Conservation (phyloP, 306 rosid species). For the Corylus heterophylla region DNA sequence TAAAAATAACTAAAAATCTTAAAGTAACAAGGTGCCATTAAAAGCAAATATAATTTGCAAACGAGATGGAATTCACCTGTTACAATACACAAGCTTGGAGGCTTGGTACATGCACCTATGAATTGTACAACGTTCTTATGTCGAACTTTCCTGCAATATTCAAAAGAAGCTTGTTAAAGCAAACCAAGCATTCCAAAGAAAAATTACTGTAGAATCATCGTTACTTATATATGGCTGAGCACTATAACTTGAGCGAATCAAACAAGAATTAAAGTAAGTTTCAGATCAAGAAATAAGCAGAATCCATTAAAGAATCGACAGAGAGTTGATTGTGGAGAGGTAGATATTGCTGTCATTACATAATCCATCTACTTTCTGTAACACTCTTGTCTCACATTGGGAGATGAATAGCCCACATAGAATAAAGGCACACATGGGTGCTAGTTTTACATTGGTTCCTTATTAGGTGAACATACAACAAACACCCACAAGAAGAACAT, state of each 20-base stretch:
- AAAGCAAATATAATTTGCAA: slow-evolving; percentile 1
- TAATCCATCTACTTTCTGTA: not conserved
- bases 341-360: not conserved
- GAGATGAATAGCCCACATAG: too few relatives aligned
- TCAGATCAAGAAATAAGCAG: not conserved
- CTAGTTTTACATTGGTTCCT: too few relatives aligned
- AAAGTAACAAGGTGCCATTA: slow-evolving; percentile 8
- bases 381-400: too few relatives aligned
- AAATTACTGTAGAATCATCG: not conserved
- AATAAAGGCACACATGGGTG: too few relatives aligned
- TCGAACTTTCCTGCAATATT: slow-evolving; percentile 87
- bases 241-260: not conserved
- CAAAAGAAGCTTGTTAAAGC: slow-evolving; percentile 23
- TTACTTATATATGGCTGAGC: not conserved
- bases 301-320: not conserved
- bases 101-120: slow-evolving; percentile 98
- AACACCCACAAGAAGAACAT: too few relatives aligned
- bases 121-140: slow-evolving; percentile 99
- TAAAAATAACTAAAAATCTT: not conserved
- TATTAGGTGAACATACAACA: too few relatives aligned
- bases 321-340: not conserved
- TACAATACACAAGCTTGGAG: slow-evolving; percentile 82
- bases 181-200: not conserved
- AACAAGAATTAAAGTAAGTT: not conserved
- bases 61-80: slow-evolving; percentile 62